Evolutionary conservation across 1,284 basidiomycete species (phyloP), one percentile per base, ranked within the genome.

Genomic region (Salmacisia buchloeana): DNA sequence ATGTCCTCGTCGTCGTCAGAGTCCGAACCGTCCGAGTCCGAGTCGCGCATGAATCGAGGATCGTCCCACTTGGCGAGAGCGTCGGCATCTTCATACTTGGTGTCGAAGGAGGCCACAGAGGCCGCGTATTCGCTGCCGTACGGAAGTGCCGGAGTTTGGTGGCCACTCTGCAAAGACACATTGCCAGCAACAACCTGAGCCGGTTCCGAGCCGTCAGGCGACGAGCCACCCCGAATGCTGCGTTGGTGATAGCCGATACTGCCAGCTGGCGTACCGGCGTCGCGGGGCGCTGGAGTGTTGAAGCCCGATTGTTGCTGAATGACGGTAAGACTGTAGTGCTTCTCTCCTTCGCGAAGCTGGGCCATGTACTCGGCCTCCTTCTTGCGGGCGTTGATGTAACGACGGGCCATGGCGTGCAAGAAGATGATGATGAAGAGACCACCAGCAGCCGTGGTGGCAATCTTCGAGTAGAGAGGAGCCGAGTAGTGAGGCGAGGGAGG

Each of bases 351-450:
- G 2, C 49, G 49, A 33, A 54, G 49, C 27, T 54, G 49, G 12
- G 49, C 34, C 49, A 54, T 54, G 49, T 38, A 58, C 25, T 38
- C 56, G 25, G 56, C 56, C 21, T 41, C 12, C 56, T 58, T 58
- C 23, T 38, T 58, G 34, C 56, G 56, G 29, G 31, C 12, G 56
- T 38, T 58, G 56, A 58, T 58, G 23, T 18, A 38, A 21, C 56
- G 56, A 18, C 49, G 58, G 27, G 49, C 54, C 21, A 49, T 36
- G 31, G 69, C 73, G 36, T 75, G 70, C 2, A 69, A 62, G 49
- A 75, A 66, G 41, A 69, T 65, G 66, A 72, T 68, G 60, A 69
- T 34, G 27, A 75, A 71, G 58, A 74, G 45, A 29, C 70, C 73
- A 1, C 58, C 65, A 15, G 70, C 68, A 18, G 64, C 52, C 10